Evolutionary conservation across 768 basidiomycete genomes (phyloP).

Genomic region (Boletus vinaceobasis): DNA sequence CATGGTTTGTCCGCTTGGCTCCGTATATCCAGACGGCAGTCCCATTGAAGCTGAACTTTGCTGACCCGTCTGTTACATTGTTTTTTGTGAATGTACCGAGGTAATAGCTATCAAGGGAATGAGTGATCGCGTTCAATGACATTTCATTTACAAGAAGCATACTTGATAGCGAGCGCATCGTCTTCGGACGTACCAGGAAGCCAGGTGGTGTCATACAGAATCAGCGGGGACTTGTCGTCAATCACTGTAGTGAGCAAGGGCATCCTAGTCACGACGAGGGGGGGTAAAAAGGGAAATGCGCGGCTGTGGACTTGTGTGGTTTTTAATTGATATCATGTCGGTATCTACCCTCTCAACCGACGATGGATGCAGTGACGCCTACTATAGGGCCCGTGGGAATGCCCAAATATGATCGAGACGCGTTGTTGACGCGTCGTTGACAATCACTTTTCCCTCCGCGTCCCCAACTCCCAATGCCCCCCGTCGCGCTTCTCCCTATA

Average conservation of each 20-base stretch:
- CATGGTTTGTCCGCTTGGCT: slow-evolving; percentile 46
- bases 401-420: slow-evolving; percentile 12
- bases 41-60: slow-evolving; percentile 47
- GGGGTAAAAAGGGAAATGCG: neutral
- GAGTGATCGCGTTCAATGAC: neutral
- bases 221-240: slow-evolving; percentile 34
- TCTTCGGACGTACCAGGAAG: slow-evolving; percentile 9
- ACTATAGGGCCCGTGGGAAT: slow-evolving; percentile 9
- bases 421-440: slow-evolving; percentile 31
- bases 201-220: slow-evolving; percentile 27
- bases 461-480: slow-evolving; percentile 61
- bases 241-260: slow-evolving; percentile 24
- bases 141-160: neutral
- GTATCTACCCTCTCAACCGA: neutral
- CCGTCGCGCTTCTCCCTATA: slow-evolving; percentile 41
- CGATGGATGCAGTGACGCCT: no score
- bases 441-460: slow-evolving; percentile 39
- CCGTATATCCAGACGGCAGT: slow-evolving; percentile 49
- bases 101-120: slow-evolving; percentile 31
- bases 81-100: slow-evolving; percentile 41
- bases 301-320: neutral
- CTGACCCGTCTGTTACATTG: slow-evolving; percentile 30
- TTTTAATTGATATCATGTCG: neutral
- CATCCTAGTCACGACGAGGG: slow-evolving; percentile 10
- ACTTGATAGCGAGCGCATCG: slow-evolving; percentile 19